Base-by-base conservation (phyloP, 495 filamentous ascomycete genomes). In the Talaromyces proteolyticus region DNA sequence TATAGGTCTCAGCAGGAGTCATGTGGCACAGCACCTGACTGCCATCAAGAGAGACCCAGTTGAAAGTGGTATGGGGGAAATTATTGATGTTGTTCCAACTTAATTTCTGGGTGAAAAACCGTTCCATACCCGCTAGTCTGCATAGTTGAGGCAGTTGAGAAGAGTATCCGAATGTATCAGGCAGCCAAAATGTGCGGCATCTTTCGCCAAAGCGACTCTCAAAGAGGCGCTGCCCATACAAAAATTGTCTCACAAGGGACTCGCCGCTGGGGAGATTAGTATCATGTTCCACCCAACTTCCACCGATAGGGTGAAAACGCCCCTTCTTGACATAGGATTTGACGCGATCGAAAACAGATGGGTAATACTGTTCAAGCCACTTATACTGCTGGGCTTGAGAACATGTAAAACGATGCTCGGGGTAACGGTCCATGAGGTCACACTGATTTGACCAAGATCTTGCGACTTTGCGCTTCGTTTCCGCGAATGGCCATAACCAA, bases 401-500 rank as follows among this genome's bases (percentile, higher is more conserved):
- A 57, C 82, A 87, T 36, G 87, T 80, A 69, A 98, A 98, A 18
- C 90, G 82, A 57, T 94, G 86, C 66, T 98, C 93, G 0, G 92
- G 89, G 54, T 97, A 98, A 3, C 88, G 81, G 26, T 98, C 93
- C 72, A 98, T 86, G 40, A 98, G 70, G 58, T 92, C 84, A 62
- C 91, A 95, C 62, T 98, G 93, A 61, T 88, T 95, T 2, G 90
- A 88, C 92, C 93, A 98, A 1, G 92, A 96, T 18, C 93, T 82
- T 20, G 89, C 93, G 6, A 96, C 85, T 72, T 98, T 98, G 51
- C 93, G 86, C 65, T 95, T 96, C 1, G 93, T 98, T 74, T 98
- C 93, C n/a, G 89, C 93, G 77, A 87, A 97, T 2, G 93, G 93
- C 93, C 93, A 98, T 8, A 98, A 73, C 93, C 93, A 98, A 67